Base-by-base conservation (phyloP, 2,329 filamentous ascomycete genomes). In the Ophiosphaerella korrae region DNA sequence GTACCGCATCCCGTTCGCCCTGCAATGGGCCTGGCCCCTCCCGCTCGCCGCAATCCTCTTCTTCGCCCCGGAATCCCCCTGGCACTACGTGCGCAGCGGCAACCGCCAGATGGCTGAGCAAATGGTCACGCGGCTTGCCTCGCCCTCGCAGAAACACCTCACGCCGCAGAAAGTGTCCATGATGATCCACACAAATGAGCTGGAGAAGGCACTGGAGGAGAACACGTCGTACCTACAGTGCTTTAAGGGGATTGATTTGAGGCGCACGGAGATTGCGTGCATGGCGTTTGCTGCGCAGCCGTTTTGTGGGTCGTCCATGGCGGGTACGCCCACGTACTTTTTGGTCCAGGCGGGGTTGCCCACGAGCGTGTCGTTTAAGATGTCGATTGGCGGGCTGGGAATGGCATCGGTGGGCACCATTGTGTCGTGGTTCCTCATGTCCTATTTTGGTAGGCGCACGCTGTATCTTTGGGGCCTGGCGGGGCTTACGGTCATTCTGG, bases 161-260 rank as follows among this genome's bases (percentile, higher is more conserved):
- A 23, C 37, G 14, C 33, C 48, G 37, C 45, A 59, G 12, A 92
- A 88, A 0, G 80, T 95, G 46, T 52, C 60, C 9, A 92, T 95
- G 89, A 95, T 96, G 87, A 84, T 89, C 1, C 89, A 92, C 64
- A 96, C 90, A 0, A 90, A 88, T 1, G 86, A 87, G 0, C 76
- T 94, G 4, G 91, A 95, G 70, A 81, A 88, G 65, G 76, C 82
- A 68, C 86, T 90, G 13, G 52, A 44, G 37, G 76, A 78, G 11
- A 88, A 89, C 36, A 83, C 88, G 4, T 85, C 82, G 39, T 95
- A 93, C 72, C 74, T 82, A 58, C 89, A 95, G 68, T 95, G 90
- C 75, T 93, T 95, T 80, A 86, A 82, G 68, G 89, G 90, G 9
- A 81, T 83, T 14, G 84, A 94, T 67, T 78, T 86, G 42, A 86